These are phyloP conservation scores for Eucalyptus pauciflora DNA, from an alignment of 345 rosid genomes.

Conservation along the genomic window DNA sequence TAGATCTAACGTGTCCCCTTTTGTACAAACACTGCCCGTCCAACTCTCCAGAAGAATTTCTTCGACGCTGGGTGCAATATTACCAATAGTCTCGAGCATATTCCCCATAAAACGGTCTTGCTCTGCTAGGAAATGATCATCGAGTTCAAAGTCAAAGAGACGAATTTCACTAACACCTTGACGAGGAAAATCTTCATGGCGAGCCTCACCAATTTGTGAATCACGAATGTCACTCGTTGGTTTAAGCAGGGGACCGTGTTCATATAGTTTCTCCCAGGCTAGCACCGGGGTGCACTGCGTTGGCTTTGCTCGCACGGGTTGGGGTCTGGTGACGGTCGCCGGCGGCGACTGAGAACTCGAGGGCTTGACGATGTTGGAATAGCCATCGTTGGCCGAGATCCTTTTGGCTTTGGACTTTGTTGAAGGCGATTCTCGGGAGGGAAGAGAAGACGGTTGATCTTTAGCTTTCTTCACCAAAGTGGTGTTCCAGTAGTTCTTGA, in stretches of 20 bases:
- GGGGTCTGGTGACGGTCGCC: background rate
- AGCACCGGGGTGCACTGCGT: conserved; percentile 7
- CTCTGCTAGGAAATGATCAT: background rate
- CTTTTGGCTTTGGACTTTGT: background rate
- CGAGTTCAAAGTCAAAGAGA: conserved; percentile 2
- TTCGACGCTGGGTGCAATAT: background rate
- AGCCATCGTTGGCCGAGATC: background rate
- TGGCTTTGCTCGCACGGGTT: conserved; percentile 21
- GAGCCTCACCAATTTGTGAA: background rate
- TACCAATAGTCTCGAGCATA: background rate
- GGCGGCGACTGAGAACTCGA: background rate
- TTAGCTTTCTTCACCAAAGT: conserved; percentile 27
- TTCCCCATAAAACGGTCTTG: background rate
- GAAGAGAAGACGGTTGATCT: background rate
- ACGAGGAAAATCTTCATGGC: background rate
- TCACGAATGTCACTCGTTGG: background rate
- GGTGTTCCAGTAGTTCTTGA: conserved; percentile 57
- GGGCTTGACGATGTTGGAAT: background rate
- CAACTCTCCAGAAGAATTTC: background rate
- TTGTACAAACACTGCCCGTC: background rate
- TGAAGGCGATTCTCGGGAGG: background rate
- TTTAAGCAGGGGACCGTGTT: background rate
- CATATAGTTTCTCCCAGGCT: background rate
- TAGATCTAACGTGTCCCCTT: conserved; percentile 11
- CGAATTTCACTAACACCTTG: background rate